Conservation (phyloP, 495 filamentous ascomycete genomes). For the Penicillium bialowiezense region DNA sequence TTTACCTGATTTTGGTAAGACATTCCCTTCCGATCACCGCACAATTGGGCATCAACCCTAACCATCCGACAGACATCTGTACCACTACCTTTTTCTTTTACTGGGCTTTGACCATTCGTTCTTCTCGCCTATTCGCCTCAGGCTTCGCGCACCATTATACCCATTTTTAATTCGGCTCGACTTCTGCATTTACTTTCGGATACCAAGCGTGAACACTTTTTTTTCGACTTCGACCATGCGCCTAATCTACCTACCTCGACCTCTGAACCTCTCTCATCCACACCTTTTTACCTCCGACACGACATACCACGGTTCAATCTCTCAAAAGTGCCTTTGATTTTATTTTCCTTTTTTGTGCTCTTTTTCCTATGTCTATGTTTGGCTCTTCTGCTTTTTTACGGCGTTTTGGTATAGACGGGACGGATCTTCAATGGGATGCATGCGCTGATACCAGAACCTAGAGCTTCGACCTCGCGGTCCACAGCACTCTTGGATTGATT, state of each 20-base stretch:
- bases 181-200: constrained; percentile 28
- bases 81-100: constrained; percentile 34
- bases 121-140: constrained; percentile 18
- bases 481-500: constrained; percentile 24
- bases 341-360: constrained; percentile 16
- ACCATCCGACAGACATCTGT: constrained; percentile 29
- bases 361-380: constrained; percentile 16
- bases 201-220: constrained; percentile 24
- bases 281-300: constrained; percentile 26
- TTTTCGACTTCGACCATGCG: constrained; percentile 5
- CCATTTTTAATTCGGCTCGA: constrained; percentile 34
- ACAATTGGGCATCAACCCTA: constrained; percentile 26
- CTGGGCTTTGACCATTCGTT: constrained; percentile 17
- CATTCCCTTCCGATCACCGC: constrained; percentile 1
- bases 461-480: constrained; percentile 47
- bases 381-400: constrained; percentile 17
- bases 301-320: constrained; percentile 31
- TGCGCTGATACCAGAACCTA: constrained; percentile 48
- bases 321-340: constrained; percentile 32
- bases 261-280: constrained; percentile 9
- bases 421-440: constrained; percentile 39
- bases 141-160: constrained; percentile 31
- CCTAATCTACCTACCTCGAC: constrained; percentile 10
- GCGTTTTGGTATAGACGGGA: constrained; percentile 48
- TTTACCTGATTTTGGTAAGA: constrained; percentile 33